Base-by-base conservation (phyloP, 2,329 filamentous ascomycete species). In the Verticillium dahliae region DNA sequence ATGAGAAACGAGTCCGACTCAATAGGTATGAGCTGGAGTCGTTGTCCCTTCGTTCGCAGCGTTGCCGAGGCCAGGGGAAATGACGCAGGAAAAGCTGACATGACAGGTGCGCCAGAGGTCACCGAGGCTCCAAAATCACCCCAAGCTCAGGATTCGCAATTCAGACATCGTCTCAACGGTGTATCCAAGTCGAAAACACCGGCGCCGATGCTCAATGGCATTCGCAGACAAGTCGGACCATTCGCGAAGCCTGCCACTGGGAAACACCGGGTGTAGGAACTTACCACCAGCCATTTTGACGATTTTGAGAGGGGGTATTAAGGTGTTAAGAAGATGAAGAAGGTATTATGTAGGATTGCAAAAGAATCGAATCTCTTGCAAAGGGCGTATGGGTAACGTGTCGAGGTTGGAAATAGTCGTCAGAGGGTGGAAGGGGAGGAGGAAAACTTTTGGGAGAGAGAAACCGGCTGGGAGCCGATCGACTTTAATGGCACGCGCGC, bases 211-310 rank as follows among this genome's bases (percentile, higher is more conserved):
- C 31, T 15, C 54, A 56, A 56, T 56, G 54, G 54, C 54, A 34
- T 35, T 13, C 33, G 54, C 54, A 35, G 34, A 35, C 45, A n/a
- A 3, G 22, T 50, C 45, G 45, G 22, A 50, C 45, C 45, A 50
- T 50, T 50, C 45, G 45, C 45, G 45, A 50, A 22, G 11, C 9
- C 45, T 59, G 58, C 55, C 59, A 35, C 54, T n/a, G 31, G 35
- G 15, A 13, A 13, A 18, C 54, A 11, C 34, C 6, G 38, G 15
- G 41, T 31, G 7, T 41, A 7, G 57, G 27, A 60, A 79, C 76
- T 78, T 76, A 79, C 76, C 76, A 69, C 75, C 76, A 75, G 76
- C 76, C 76, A 79, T 79, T 75, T 71, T 78, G 64, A 59, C 58
- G 61, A 62, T 62, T 61, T 60, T 60, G 56, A 22, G 18, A 22